Base-by-base conservation (phyloP, 169 alveolate genomes). In the Cryptosporidium muris region DNA sequence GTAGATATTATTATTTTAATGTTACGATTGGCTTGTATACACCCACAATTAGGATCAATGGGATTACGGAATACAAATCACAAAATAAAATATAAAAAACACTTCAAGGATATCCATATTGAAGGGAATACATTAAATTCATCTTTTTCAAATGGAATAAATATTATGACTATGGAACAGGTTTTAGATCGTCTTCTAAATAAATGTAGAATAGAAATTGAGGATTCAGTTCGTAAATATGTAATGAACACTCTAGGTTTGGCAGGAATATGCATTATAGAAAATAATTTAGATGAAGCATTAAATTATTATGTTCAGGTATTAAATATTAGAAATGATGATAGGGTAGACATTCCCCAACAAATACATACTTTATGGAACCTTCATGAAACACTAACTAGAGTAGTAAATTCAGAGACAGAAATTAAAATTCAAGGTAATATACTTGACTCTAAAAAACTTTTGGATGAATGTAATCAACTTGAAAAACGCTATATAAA, bases 1-100 rank as follows among this genome's bases (percentile, higher is more conserved):
- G 63, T 89, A 80, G 89, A 64, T 16, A 65, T 60, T 25, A 40
- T 82, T 34, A 62, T 89, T 38, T 65, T 80, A 38, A 74, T 80
- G 88, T 85, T 89, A 56, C 82, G 92, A 42, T 89, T 82, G 40
- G 92, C 92, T 11, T 85, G 90, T 45, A 64, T 65, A 45, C 92
- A 89, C 51, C 92, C 92, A 4, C 92, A 89, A 88, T 80, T 89
- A 38, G 92, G 92, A 49, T 66, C 81, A 8, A 65, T 82, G 74
- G 90, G 92, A 47, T 38, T 62, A 6, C 49, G 11, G 14, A 53
- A 16, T 43, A 62, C 67, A 14, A 6, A 16, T 2, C 14, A 37
- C 40, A 53, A 37, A 9, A 60, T 34, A 5, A 60, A 60, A 34
- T 47, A 60, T 8, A 9, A 53, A 4, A 53, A 25, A 53, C 56